Conservation (phyloP, 768 basidiomycete genomes). For the Xerocomus potaroensis region DNA sequence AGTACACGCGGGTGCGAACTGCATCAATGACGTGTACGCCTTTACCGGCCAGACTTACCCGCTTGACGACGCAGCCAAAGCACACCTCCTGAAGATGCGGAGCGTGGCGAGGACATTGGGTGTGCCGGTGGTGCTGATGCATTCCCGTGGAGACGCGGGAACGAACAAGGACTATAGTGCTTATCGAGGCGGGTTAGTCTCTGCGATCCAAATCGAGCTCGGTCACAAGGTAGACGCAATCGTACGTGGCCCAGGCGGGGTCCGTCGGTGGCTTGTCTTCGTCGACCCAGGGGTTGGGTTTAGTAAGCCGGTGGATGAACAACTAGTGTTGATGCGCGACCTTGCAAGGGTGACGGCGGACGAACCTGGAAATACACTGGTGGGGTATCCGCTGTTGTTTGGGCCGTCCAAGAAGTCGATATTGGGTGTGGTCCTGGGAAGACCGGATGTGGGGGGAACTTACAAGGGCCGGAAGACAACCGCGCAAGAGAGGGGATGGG, state of each 20-base stretch:
- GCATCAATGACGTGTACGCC: constrained; percentile 90
- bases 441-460: constrained; percentile 35
- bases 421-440: constrained; percentile 60
- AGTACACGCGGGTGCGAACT: constrained; percentile 78
- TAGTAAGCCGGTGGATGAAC: constrained; percentile 78
- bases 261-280: constrained; percentile 85
- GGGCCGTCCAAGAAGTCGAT: constrained; percentile 85
- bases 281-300: constrained; percentile 94
- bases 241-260: constrained; percentile 62
- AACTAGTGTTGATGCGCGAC: constrained; percentile 61
- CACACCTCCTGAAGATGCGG: constrained; percentile 58
- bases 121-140: constrained; percentile 90
- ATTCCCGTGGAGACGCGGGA: constrained; percentile 83
- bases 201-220: constrained; percentile 68
- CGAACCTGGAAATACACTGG: constrained; percentile 42
- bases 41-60: constrained; percentile 63
- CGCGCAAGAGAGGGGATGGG: constrained; percentile 69
- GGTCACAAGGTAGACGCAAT: constrained; percentile 61
- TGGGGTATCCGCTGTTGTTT: constrained; percentile 63
- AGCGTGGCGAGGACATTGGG: constrained; percentile 54
- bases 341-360: constrained; percentile 45
- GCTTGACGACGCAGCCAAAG: constrained; percentile 29
- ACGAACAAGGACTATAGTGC: constrained; percentile 59
- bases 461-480: constrained; percentile 48
- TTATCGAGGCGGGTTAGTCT: constrained; percentile 51